Evolutionary conservation across 352 stramenopile species (phyloP), one percentile per base, ranked within the genome.

Genomic region (Globisporangium acanthophoron): DNA sequence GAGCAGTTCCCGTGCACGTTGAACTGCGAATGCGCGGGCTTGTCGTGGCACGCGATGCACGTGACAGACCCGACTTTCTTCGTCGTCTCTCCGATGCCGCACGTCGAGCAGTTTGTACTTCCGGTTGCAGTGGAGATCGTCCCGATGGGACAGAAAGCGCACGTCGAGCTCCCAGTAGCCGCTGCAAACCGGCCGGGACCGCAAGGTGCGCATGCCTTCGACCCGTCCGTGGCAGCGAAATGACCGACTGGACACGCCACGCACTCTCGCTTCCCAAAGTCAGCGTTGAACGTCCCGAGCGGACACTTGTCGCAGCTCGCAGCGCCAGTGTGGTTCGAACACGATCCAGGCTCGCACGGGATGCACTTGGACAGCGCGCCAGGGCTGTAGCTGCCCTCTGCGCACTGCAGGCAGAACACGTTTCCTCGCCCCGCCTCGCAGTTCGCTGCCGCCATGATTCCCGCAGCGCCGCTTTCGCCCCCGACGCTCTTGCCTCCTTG

Each of bases 1-100:
- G 77, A 85, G 56, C 85, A 94, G 39, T 89, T 88, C 12, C 85
- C 85, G 4, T 51, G 73, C 49, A 92, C 74, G 31, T 94, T 93
- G 64, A 90, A 94, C 40, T 70, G 59, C 3, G 85, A 78, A 56
- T 93, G 79, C 6, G 70, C 65, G 3, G 85, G 85, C 51, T 92
- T 94, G 47, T 67, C 61, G 16, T 65, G 71, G 58, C 85, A 94
- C 37, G 31, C 33, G 35, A 56, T 35, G 57, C 85, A 94, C 20
- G 73, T 54, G 5, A 70, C 72, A 8, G 77, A 70, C 11, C 83
- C 82, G 41, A 56, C 56, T n/a, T 74, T 75, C 27, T 21, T 20
- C 4, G 85, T 94, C 5, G 82, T 92, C 53, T 92, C 64, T 0
- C 85, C 85, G 56, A 94, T 76, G 35, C 78, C 82, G 71, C 85